phyloP scores from a whole-genome alignment of 1,284 basidiomycete genomes.

The Austroboletus olivaceoglutinosus region DNA sequence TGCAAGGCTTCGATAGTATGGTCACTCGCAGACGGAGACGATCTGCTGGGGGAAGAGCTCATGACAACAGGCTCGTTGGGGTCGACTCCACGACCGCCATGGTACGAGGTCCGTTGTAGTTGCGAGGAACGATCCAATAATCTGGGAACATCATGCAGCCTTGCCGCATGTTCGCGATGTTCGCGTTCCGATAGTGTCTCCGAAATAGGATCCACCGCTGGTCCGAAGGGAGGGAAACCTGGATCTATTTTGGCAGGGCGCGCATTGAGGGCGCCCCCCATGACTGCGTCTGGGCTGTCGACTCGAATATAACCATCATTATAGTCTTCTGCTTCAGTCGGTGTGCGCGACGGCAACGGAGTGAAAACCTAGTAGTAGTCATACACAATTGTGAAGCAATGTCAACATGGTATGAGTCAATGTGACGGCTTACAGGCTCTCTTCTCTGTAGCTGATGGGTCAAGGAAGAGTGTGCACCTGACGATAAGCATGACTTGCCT shows the following conservation, averaged over 20 bases:
- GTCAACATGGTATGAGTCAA: conserved; percentile 1
- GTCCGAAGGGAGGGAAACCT: conserved; percentile 24
- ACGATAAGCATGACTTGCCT: conserved; percentile 19
- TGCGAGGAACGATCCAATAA: conserved; percentile 27
- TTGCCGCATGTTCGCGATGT: conserved; percentile 17
- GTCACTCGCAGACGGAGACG: conserved; percentile 28
- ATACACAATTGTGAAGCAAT: conserved; percentile 7
- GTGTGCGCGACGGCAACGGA: conserved; percentile 33
- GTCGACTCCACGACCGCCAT: conserved; percentile 19
- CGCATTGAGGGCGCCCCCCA: conserved; percentile 34
- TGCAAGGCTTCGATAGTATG: conserved; percentile 31
- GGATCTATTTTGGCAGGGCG: conserved; percentile 28
- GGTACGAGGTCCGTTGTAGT: conserved; percentile 24
- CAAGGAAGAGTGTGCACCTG: conserved; percentile 5
- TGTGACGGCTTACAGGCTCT: conserved; percentile 29
- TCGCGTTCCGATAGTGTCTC: conserved; percentile 30
- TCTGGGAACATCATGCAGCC: conserved; percentile 18
- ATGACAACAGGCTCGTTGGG: conserved; percentile 28
- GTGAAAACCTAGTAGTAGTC: conserved; percentile 33
- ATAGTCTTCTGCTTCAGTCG: conserved; percentile 33
- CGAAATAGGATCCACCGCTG: conserved; percentile 15
- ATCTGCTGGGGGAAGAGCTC: conserved; percentile 21
- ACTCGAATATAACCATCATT: conserved; percentile 33
- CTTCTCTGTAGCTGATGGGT: conserved; percentile 26
- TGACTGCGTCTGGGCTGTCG: conserved; percentile 31